Percentiles rank a stretch among this genome's conserved stretches.
phyloP scores from a whole-genome alignment of 1,284 basidiomycete species.

The Pholiota adiposa region DNA sequence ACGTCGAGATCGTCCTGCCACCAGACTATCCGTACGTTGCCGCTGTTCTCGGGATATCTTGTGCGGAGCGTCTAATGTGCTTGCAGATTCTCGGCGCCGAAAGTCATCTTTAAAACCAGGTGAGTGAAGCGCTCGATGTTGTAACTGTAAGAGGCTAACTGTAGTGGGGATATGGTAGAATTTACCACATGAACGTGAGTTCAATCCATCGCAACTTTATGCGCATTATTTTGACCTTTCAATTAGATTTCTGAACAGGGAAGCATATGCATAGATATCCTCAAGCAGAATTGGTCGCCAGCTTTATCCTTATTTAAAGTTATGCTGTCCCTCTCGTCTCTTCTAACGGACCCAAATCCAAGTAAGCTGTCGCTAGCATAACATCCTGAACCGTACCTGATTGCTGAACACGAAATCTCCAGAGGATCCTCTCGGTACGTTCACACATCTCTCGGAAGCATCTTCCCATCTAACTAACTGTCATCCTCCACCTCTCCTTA shows the following conservation, averaged over 20 bases:
- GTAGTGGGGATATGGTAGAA: constrained; percentile 47
- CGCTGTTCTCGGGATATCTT: neutral
- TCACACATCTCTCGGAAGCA: neutral
- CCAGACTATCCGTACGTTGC: constrained; percentile 81
- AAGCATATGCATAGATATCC: constrained; percentile 78
- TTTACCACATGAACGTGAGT: constrained; percentile 87
- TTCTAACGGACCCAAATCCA: constrained; percentile 90
- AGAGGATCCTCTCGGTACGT: constrained; percentile 75
- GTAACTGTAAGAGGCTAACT: neutral
- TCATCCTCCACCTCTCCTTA: neutral
- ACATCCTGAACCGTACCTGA: constrained; percentile 11
- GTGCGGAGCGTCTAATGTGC: neutral
- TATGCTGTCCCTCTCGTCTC: constrained; percentile 84
- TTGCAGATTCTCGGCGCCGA: constrained; percentile 82
- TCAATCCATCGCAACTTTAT: neutral
- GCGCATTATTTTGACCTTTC: constrained; percentile 1
- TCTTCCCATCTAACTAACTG: constrained; percentile 5
- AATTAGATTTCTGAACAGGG: constrained; percentile 72
- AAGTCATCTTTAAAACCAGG: constrained; percentile 78
- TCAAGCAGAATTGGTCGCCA: constrained; percentile 91
- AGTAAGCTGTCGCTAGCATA: constrained; percentile 48
- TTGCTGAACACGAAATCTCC: constrained; percentile 9
- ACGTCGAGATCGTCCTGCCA: constrained; percentile 73
- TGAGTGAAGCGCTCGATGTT: constrained; percentile 24
- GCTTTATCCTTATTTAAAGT: constrained; percentile 91